These are phyloP conservation scores for Acacia acuminata DNA, from an alignment of 306 rosid species.

Conservation along the genomic window DNA sequence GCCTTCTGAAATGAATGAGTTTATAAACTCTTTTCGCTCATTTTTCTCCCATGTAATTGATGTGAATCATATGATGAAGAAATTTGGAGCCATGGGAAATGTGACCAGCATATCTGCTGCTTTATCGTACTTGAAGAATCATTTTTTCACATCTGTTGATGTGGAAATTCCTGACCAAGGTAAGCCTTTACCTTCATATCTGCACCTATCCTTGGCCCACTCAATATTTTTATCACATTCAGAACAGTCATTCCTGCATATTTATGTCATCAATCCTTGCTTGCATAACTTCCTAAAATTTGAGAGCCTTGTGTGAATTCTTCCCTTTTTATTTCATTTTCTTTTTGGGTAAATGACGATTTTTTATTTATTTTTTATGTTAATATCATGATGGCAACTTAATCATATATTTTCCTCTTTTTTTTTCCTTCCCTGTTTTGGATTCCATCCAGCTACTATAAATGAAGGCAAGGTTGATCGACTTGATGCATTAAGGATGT, in stretches of 20 bases:
- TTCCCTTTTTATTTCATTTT: background rate
- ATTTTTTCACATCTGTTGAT: too few relatives aligned
- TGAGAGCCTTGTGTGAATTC: background rate
- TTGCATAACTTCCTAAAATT: slow-evolving; percentile 16
- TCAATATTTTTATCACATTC: too few relatives aligned
- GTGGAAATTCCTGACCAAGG: too few relatives aligned
- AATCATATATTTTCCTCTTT: background rate
- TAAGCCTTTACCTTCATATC: too few relatives aligned
- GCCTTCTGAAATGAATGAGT: slow-evolving; percentile 71
- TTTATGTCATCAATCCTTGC: slow-evolving; percentile 26
- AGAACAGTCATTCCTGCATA: too few relatives aligned
- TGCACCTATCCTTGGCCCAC: background rate
- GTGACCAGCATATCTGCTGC: too few relatives aligned
- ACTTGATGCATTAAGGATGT: too few relatives aligned
- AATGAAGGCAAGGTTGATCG: too few relatives aligned
- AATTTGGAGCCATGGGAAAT: slow-evolving; percentile 60
- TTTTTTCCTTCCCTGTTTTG: slow-evolving; percentile 10
- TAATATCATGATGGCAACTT: slow-evolving; percentile 6
- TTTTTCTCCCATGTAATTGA: slow-evolving; percentile 72
- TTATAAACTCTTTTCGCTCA: slow-evolving; percentile 45
- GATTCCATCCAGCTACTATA: too few relatives aligned
- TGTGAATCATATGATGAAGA: slow-evolving; percentile 62
- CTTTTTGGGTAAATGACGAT: background rate
- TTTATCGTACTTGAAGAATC: too few relatives aligned
- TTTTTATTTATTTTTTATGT: slow-evolving; percentile 1